These are phyloP conservation scores for Annulohypoxylon nitens DNA, from an alignment of 495 filamentous ascomycete genomes.

Conservation along the genomic window DNA sequence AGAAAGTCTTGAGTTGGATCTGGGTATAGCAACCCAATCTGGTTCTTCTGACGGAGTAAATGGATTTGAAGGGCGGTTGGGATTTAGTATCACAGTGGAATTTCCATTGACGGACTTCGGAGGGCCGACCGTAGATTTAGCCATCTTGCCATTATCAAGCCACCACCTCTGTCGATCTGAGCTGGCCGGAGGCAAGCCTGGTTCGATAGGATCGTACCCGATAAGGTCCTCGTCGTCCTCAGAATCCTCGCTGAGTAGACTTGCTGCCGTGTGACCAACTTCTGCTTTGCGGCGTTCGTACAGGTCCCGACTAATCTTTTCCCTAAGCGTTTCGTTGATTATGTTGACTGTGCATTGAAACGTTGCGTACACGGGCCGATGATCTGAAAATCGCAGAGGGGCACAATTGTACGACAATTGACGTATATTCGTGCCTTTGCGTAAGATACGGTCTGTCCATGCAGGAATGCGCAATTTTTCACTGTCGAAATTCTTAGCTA, in stretches of 20 bases:
- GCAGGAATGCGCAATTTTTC: constrained; percentile 96
- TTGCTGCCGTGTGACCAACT: constrained; percentile 62
- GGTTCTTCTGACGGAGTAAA: constrained; percentile 75
- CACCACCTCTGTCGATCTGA: constrained; percentile 95
- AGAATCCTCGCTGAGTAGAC: constrained; percentile 65
- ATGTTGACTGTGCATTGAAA: constrained; percentile 87
- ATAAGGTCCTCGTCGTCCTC: constrained; percentile 79
- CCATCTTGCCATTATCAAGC: constrained; percentile 86
- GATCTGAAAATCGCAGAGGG: constrained; percentile 88
- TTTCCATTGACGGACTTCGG: constrained; percentile 63
- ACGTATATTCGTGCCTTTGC: constrained; percentile 83
- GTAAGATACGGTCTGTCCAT: constrained; percentile 94
- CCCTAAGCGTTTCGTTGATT: constrained; percentile 78
- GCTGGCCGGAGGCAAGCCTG: constrained; percentile 87
- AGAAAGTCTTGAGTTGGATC: constrained; percentile 60
- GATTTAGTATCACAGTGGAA: constrained; percentile 73
- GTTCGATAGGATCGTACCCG: constrained; percentile 79
- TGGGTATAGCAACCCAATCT: constrained; percentile 80
- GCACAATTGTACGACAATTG: constrained; percentile 85
- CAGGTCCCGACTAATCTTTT: constrained; percentile 75
- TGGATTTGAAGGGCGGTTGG: constrained; percentile 82
- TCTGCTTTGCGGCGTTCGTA: constrained; percentile 76
- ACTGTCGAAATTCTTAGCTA: constrained; percentile 56
- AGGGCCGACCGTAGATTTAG: constrained; percentile 76
- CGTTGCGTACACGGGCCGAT: constrained; percentile 89